phyloP scores from a whole-genome alignment of 192 early-diverging fungal genomes.

The Podila epicladia region DNA sequence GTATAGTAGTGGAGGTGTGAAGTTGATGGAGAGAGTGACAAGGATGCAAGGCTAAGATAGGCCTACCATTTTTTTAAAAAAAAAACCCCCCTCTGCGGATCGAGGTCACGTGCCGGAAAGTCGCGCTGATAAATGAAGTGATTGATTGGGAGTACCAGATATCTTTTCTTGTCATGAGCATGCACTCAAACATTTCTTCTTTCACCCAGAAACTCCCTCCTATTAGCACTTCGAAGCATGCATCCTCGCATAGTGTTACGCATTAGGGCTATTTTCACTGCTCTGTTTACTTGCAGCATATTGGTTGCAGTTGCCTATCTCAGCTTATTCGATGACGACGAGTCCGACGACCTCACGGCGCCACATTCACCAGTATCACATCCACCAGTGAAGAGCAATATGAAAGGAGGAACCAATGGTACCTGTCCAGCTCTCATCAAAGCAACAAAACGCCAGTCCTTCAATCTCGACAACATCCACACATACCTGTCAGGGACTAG shows the following conservation, averaged over 20 bases:
- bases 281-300: not conserved
- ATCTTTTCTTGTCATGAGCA: too few species aligned
- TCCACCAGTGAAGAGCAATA: too few species aligned
- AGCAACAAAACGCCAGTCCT: not conserved
- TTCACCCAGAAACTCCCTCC: not conserved
- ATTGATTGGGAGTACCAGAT: too few species aligned
- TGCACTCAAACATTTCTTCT: not conserved
- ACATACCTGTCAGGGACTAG: not conserved
- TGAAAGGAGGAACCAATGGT: not conserved
- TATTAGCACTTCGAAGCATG: not conserved
- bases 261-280: not conserved
- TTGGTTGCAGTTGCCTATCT: not conserved
- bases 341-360: not conserved
- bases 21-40: not conserved
- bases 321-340: not conserved
- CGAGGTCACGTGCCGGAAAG: too few species aligned
- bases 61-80: not conserved
- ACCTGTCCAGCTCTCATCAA: not conserved
- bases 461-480: not conserved
- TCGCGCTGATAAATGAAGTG: too few species aligned
- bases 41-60: not conserved
- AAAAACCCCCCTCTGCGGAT: too few species aligned
- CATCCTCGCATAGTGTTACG: not conserved
- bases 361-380: too few species aligned
- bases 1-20: not conserved